phyloP scores from a whole-genome alignment of 2,329 filamentous ascomycete species.

The Neodidymelliopsis sp. region DNA sequence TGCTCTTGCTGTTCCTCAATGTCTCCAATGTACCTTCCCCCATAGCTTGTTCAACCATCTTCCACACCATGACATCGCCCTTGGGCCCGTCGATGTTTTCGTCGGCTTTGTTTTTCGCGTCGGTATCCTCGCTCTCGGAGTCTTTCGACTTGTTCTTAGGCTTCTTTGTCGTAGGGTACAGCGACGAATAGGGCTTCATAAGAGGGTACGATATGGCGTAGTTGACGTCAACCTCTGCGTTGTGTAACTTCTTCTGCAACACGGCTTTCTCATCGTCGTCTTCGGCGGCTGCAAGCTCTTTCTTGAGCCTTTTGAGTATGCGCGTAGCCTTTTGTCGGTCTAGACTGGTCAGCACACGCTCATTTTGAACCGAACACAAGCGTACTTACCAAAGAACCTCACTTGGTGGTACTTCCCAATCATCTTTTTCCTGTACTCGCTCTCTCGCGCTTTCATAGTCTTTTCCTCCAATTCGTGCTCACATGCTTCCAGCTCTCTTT shows the following conservation, averaged over 20 bases:
- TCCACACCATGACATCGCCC: constrained; percentile 70
- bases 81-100: constrained; percentile 50
- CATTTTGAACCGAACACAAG: background rate
- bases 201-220: constrained; percentile 78
- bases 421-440: constrained; percentile 72
- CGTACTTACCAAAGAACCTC: constrained; percentile 75
- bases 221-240: constrained; percentile 75
- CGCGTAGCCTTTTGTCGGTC: constrained; percentile 77
- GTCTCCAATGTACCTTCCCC: constrained; percentile 63
- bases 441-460: constrained; percentile 56
- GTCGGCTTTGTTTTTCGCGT: constrained; percentile 36
- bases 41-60: constrained; percentile 70
- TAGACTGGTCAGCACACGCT: constrained; percentile 43
- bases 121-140: constrained; percentile 33
- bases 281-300: constrained; percentile 60
- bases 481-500: constrained; percentile 74
- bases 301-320: constrained; percentile 69
- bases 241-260: constrained; percentile 67
- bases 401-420: constrained; percentile 84
- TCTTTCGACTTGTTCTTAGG: constrained; percentile 25
- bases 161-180: constrained; percentile 54
- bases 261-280: constrained; percentile 60
- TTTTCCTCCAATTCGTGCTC: constrained; percentile 65
- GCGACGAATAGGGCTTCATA: constrained; percentile 71
- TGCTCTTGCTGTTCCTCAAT: constrained; percentile 61